Base-by-base conservation (phyloP, 441 rosid species). In the Populus tomentosa region DNA sequence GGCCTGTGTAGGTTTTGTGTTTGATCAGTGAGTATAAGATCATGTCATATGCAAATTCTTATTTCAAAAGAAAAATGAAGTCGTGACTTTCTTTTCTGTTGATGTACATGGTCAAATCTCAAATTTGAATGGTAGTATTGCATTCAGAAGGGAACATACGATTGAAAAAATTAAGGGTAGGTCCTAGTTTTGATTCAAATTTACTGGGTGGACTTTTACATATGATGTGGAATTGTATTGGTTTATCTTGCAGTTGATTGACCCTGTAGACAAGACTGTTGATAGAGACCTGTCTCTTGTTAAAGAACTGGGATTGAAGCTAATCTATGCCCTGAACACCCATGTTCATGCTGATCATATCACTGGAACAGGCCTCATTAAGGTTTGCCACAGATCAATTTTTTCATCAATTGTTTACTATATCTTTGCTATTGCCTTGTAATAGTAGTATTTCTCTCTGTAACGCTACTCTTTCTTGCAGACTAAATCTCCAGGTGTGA, bases 271-370 rank as follows among this genome's bases (percentile, higher is more conserved):
- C 82, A 91, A 73, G 74, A 95, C 93, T 5, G 97, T 86, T 4
- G 98, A 94, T 67, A 95, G 99, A 80, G 99, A 95, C 79, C 80
- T 95, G 84, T 74, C 78, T 4, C 81, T 94, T 73, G 83, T 91
- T 8, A 86, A 83, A 78, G 98, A 94, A 46, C 75, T 95, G 74
- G 98, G 98, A 0, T 73, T 94, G 78, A 92, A 91, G 89, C 90
- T 94, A 30, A 75, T 90, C n/a, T 94, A 90, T 85, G 99, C 95
- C 14, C 77, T 92, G 81, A 95, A 95, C 89, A 94, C 98, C 38
- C 98, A 94, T 87, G 98, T 94, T 11, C 99, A 95, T 83, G 99
- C 98, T 75, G 99, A 95, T 85, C 99, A 95, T 89, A 89, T 95
- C 35, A 95, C 97, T 30, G 98, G 99, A 61, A 89, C 97, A 30